Percentiles rank a stretch among this genome's conserved stretches.
Conservation (phyloP, 148 eudicot genomes). For the Camellia sinensis region DNA sequence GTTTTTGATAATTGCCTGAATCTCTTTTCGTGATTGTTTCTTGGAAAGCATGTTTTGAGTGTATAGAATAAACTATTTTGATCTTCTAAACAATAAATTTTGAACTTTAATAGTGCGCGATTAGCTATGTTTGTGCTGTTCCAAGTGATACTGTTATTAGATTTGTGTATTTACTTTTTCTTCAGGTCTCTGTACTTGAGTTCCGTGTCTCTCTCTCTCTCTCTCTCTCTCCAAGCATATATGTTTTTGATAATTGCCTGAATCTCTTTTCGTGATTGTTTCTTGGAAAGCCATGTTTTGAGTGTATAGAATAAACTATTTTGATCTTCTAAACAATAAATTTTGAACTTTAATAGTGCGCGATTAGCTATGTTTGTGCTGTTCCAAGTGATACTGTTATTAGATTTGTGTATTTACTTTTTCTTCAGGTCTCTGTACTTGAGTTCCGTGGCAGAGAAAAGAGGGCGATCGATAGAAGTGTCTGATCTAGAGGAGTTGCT, state of each 20-base stretch:
- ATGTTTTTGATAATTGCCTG: no score
- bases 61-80: not conserved
- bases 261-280: not conserved
- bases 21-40: not conserved
- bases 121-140: constrained; percentile 2
- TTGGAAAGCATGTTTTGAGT: not conserved
- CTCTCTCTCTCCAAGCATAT: no score
- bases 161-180: constrained; percentile 28
- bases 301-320: not conserved
- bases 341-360: not conserved
- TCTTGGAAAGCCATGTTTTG: not conserved
- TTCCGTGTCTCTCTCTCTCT: constrained; percentile 57
- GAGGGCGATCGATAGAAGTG: constrained; percentile 80
- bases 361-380: constrained; percentile 1
- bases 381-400: constrained; percentile 27
- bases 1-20: no score
- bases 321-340: not conserved
- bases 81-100: not conserved
- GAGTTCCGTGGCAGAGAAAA: constrained; percentile 88
- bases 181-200: constrained; percentile 92
- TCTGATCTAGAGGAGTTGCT: constrained; percentile 93
- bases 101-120: not conserved
- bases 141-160: constrained; percentile 29
- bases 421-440: constrained; percentile 85
- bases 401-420: constrained; percentile 26